phyloP scores from a whole-genome alignment of 345 rosid genomes.

The Orychophragmus violaceus region DNA sequence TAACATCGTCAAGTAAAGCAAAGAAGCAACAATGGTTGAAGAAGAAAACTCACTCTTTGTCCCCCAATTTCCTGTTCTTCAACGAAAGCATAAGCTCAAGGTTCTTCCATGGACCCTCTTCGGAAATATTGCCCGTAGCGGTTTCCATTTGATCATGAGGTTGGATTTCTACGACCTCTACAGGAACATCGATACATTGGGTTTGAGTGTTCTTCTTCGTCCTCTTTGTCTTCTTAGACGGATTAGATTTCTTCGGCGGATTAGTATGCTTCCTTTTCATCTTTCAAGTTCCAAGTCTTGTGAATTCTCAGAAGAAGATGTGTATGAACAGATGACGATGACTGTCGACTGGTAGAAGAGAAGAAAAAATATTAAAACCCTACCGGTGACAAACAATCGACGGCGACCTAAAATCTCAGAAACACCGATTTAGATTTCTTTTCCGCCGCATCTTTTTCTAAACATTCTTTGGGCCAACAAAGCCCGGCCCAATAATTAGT shows the following conservation, averaged over 20 bases:
- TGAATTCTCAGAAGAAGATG: constrained; percentile 3
- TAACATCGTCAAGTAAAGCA: neutral
- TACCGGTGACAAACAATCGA: constrained; percentile 3
- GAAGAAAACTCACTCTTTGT: constrained; percentile 44
- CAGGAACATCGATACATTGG: constrained; percentile 18
- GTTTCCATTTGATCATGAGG: constrained; percentile 2
- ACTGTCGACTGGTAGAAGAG: neutral
- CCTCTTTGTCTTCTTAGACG: constrained; percentile 21
- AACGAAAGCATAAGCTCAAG: constrained; percentile 57
- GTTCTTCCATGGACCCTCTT: constrained; percentile 62
- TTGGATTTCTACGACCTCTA: constrained; percentile 15
- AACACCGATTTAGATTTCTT: neutral
- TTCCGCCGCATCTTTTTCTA: too few species aligned
- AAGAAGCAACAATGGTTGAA: neutral
- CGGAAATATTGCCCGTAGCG: constrained; percentile 12
- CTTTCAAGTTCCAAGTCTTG: neutral
- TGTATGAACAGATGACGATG: neutral
- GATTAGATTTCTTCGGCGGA: constrained; percentile 12
- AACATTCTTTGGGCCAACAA: too few species aligned
- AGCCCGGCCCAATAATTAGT: neutral
- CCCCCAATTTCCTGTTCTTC: constrained; percentile 41
- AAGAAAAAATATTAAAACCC: neutral
- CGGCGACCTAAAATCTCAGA: constrained; percentile 14
- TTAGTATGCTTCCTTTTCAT: constrained; percentile 40
- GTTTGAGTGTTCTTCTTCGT: constrained; percentile 25